Base-by-base conservation (phyloP, 2,329 filamentous ascomycete genomes). In the Fusarium cyanostomum region DNA sequence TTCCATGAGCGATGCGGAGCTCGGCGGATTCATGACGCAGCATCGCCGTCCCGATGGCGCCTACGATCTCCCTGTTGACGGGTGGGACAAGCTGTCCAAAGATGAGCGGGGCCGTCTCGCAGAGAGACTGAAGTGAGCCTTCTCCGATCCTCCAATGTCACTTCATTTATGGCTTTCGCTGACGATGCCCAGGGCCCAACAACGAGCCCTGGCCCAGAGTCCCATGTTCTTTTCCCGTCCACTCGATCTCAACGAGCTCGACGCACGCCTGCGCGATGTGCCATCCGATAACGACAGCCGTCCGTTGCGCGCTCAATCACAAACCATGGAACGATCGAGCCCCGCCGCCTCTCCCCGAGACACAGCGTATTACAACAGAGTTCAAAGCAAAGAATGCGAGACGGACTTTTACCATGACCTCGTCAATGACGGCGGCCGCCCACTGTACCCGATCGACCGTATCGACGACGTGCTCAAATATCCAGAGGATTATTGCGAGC, bases 401-500 rank as follows among this genome's bases (percentile, higher is more conserved):
- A 68, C 28, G 3, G 35, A 66, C 9, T 62, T 50, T 30, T 75
- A 76, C 52, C 27, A 73, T 34, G 43, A 65, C 5, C 73, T 77
- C 18, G 35, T 77, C 30, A 60, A 60, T 8, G 70, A 73, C 26
- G 73, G 73, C 41, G 72, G 75, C 30, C 72, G 70, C 26, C 74
- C 74, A 8, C 39, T 67, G 24, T 75, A 74, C 46, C 66, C 59
- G 12, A 67, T 76, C 16, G 56, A 60, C 24, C 66, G 69, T 15
- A 48, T 75, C 8, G 60, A 71, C 6, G 46, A 71, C 13, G 61
- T 77, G 35, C 34, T 50, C 8, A 15, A 50, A 15, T 37, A 71
- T 15, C 65, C 70, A 3, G 60, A 65, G 16, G 49, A 66, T 9
- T 62, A 73, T 59, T 31, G 34, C 16, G 68, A 74, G 27, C 66